Evolutionary conservation across 1,139 yeast species (phyloP), one percentile per base, ranked within the genome.

Genomic region (Saccharomyces hybrid): DNA sequence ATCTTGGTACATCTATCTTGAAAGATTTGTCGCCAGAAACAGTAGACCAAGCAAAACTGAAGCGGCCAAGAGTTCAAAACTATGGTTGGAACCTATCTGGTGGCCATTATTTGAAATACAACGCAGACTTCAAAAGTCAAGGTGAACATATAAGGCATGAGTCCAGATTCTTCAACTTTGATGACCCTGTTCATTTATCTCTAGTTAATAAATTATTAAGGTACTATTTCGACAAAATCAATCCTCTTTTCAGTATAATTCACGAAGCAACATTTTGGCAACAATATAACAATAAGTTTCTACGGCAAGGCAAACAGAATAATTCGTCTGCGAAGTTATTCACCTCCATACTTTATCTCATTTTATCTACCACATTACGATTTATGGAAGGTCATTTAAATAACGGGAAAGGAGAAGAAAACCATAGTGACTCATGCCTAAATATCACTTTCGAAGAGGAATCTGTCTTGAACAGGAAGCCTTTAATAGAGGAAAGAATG

Each of bases 31-130:
- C 77, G 7, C 73, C 44, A 9, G 49, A 72, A 5, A 75, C 75
- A 26, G 69, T 73, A 4, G 56, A 56, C 60, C 70, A 72, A 53
- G 63, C 68, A 38, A 66, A 72, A 46, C 76, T 82, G 5, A 65
- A 71, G 4, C 62, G 79, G 11, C 88, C 88, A 3, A 68, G 88
- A 55, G 70, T 75, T 20, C 88, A 83, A 63, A 79, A 75, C 58
- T 83, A 81, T 62, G 87, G 86, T 14, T 83, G 87, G 87, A 83
- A 83, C 64, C 72, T 82, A 79, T 75, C 80, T 41, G 87, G 88
- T 1, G 76, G 76, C 23, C 78, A 78, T 59, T 83, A 80, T 62
- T 61, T 81, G 23, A 67, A 68, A 27, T 70, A 75, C 6, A 77
- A 77, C 57, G 31, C 57, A 61, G 34, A 31, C 5, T 31, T 11